Base-by-base conservation (phyloP, 2,329 filamentous ascomycete species). In the Esteya vermicola region DNA sequence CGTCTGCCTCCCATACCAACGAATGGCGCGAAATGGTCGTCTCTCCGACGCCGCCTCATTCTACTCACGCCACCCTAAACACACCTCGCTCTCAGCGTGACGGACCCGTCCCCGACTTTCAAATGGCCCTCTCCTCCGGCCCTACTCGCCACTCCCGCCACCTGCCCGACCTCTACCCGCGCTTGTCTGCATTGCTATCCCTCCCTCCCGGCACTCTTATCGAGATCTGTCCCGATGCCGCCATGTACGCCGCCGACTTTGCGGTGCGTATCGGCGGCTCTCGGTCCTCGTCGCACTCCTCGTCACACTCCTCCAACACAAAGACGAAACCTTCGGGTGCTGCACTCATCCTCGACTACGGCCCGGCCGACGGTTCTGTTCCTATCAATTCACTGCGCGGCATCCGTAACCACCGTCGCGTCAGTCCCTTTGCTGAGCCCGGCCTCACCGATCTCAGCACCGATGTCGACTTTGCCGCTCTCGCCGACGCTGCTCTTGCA, bases 301-400 rank as follows among this genome's bases (percentile, higher is more conserved):
- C n/a, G n/a, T n/a, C n/a, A n/a, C n/a, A n/a, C n/a, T 43, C 59
- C 1, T 50, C 64, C 30, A 48, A 66, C 6, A 62, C 67, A 1
- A 88, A 85, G 54, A 49, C 65, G 0, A 56, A 54, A 1, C 77
- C 88, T 1, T 80, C 78, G 1, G 91, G 91, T 37, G 91, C 88
- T 9, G 91, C 89, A 1, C 68, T 98, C n/a, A 85, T 98, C 50
- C 75, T 98, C 34, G 91, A 98, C 63, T 98, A 98, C 60, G 91
- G 91, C 16, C 82, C 89, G 5, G 60, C 75, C 4, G 68, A 77
- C 43, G 57, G 57, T 50, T 82, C 66, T 0, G 78, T 98, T 36
- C 91, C 91, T 3, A 67, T 82, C 44, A 93, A 94, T 66, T 93
- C 86, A 0, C 70, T 98, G 19, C 81, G 91, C 25, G 91, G 91